Base-by-base conservation (phyloP, 2,329 filamentous ascomycete genomes). In the Dichotomopilus funicola region DNA sequence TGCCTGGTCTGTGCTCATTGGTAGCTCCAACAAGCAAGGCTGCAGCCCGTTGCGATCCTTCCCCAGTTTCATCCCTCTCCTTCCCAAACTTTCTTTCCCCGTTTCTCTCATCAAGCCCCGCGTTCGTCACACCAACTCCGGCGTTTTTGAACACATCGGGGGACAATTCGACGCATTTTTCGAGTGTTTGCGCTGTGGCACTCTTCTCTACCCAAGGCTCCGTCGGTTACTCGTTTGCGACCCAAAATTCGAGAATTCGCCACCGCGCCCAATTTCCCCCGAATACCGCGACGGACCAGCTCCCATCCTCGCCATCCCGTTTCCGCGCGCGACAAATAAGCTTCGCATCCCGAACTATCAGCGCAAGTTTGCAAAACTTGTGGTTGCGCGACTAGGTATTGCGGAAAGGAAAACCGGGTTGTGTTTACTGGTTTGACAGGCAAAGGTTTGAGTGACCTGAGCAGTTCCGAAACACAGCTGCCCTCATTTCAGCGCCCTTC, bases 51-150 rank as follows among this genome's bases (percentile, higher is more conserved):
- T 51, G 49, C 57, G 62, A 60, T 57, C 51, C 33, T 59, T 52
- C 60, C 56, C 45, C 54, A 46, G 65, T 67, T 67, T 65, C 64
- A 66, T 60, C 64, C 60, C 53, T 63, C 63, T 64, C 58, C 58
- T 63, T 52, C 61, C 63, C 56, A 50, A 53, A 56, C 54, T 63
- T 58, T 59, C 62, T 58, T 61, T 61, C 66, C 63, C 66, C 61
- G 67, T 62, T 61, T 44, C 54, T 46, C 42, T 49, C 49, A 43
- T 56, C 57, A 55, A 44, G 58, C 58, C 58, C 53, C 58, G 53
- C 37, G 44, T 40, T 50, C 43, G 42, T 44, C 33, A 46, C 46
- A 46, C 42, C n/a, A 51, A 33, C 53, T 12, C 36, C 46, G 19
- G 19, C 34, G n/a, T 38, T 27, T 9, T 33, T 52, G 33, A 52